Evolutionary conservation across 2,329 filamentous ascomycete species (phyloP), one percentile per base, ranked within the genome.

Genomic region (Chrysoporthe austroafricana): DNA sequence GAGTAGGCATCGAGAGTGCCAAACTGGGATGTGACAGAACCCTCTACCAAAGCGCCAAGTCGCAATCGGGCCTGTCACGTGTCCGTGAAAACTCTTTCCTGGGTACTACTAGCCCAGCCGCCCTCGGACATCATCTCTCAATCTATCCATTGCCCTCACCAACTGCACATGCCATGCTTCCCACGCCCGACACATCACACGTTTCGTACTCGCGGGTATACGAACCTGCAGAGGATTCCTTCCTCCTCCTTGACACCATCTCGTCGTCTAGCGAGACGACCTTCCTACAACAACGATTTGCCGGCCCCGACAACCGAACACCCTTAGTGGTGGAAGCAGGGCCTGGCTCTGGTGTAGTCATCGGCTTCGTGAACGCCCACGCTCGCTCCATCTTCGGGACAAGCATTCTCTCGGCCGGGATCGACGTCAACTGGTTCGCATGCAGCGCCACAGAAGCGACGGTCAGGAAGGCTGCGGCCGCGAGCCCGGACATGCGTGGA

Each of bases 171-270:
- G 52, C 44, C 54, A 97, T 97, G 94, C 88, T 99, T 39, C 94
- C 95, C 11, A 99, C 96, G 0, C 96, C 96, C 16, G 92, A 93
- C 67, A 99, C 96, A 2, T 92, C 92, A 32, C 96, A 99, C 81
- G 92, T 98, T 69, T 88, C 91, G 65, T 97, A 94, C 80, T 88
- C 92, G 77, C 89, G 91, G 66, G 90, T 98, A 73, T 99, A 99
- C 80, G 94, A 97, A 76, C 96, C 96, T 46, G 91, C 95, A 13
- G 96, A 99, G 80, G 96, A 99, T 81, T 97, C 94, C 5, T 99
- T 93, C 77, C 87, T 99, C 57, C 86, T 99, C 61, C 88, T 99
- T 42, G 95, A 99, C 80, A 97, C 94, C 0, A 86, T 99, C 57
- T 95, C 94, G 0, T 91, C 90, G 1, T 68, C 83, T 0, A 77